Base-by-base conservation (phyloP, 2,329 filamentous ascomycete species). In the Beauveria brongniartii region DNA sequence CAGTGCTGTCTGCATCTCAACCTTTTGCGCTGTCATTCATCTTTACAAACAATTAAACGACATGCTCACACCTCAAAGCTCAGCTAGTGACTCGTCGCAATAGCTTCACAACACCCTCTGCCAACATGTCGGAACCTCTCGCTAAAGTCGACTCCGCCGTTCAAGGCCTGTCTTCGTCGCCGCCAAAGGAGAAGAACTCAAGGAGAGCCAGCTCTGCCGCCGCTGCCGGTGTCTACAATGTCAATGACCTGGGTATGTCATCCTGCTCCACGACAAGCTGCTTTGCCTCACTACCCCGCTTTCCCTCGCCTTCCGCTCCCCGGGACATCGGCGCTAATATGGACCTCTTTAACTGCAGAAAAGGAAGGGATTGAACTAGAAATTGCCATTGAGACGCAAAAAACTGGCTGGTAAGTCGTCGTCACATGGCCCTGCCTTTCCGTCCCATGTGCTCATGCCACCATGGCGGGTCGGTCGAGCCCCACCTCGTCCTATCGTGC, bases 131-230 rank as follows among this genome's bases (percentile, higher is more conserved):
- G 64, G 74, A 76, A 74, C 83, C 88, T 70, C 84, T 96, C 73
- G 83, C 84, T 77, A 96, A 95, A 81, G 86, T 96, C 79, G 92
- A 97, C 77, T 96, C 92, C 63, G 91, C 91, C 79, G 86, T 95
- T 72, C 87, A 91, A 73, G 90, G 91, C 75, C 76, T 92, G 69
- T 83, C 85, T 67, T 82, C 83, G 69, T 87, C 86, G 62, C 83
- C 88, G 40, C 80, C 82, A 62, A 83, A 87, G 72, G 87, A 91
- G 73, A 84, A 83, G 72, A 77, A 77, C 66, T 82, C 88, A 72
- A 83, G 87, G 68, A 85, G 91, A 77, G 79, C 81, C 64, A 92
- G 90, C 74, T 93, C 90, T 61, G 84, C 82, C 61, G 84, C 82
- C 69, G 82, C 83, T 51, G 81, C 87, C 64, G 90, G 89, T 67